Conservation (phyloP, 2,329 filamentous ascomycete species). For the Penicillium sp. region DNA sequence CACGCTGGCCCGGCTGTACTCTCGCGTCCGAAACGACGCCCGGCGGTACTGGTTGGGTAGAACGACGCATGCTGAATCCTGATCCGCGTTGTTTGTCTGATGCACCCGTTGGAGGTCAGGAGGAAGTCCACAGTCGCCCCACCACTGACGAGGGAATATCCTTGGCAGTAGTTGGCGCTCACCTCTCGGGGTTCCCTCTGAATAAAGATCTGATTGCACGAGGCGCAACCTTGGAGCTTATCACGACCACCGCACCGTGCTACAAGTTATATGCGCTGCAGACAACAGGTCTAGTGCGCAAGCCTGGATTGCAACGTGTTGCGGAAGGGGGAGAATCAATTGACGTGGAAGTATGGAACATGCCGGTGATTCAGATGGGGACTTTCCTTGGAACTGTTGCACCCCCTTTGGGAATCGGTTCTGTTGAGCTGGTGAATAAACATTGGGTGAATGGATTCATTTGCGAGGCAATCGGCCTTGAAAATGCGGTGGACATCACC, state of each 20-base stretch:
- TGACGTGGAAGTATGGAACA: conserved; percentile 7
- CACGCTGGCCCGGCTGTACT: conserved; percentile 31
- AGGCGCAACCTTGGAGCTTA: conserved; percentile 2
- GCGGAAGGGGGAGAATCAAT: conserved; percentile 3
- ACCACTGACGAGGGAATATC: neutral
- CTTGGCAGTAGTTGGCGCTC: conserved; percentile 5
- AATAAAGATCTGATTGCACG: conserved; percentile 6
- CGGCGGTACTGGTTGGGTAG: conserved; percentile 2
- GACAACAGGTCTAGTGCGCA: neutral
- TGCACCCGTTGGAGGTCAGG: neutral
- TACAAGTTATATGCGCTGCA: conserved; percentile 5
- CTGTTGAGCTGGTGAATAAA: conserved; percentile 2
- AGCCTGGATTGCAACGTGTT: conserved; percentile 2
- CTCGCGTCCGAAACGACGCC: conserved; percentile 20
- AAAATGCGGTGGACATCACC: conserved; percentile 3
- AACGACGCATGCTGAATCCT: conserved; percentile 1
- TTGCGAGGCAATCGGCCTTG: conserved; percentile 3
- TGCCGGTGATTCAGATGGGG: conserved; percentile 1
- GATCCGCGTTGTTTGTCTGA: neutral
- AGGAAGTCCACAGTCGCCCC: neutral
- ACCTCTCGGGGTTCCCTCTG: conserved; percentile 7
- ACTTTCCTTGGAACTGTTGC: conserved; percentile 3
- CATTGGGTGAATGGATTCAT: conserved; percentile 7
- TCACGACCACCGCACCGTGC: conserved; percentile 1
- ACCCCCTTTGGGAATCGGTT: conserved; percentile 5